Base-by-base conservation (phyloP, 345 rosid genomes). In the Lumnitzera littorea region DNA sequence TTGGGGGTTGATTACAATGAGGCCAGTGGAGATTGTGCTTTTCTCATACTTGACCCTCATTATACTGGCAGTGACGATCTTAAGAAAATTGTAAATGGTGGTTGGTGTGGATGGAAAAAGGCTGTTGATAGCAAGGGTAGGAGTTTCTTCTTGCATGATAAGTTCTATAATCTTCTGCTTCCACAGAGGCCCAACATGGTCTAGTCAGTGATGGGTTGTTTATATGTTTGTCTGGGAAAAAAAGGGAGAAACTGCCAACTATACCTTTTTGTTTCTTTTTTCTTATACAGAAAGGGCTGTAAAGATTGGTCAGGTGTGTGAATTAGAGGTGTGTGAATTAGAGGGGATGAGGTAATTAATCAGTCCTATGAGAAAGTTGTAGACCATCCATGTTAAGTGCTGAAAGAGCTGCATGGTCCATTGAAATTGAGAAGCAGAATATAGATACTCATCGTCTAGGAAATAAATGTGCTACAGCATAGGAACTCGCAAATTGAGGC, bases 21-120 rank as follows among this genome's bases (percentile, higher is more conserved):
- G 76, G 79, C 72, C 17, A 85, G 78, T 0, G 98, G 96, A 50
- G 97, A 89, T 61, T 92, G 87, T 16, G 96, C 88, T 4, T 92
- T 87, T 81, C 82, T 92, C 23, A 92, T 92, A 63, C 82, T 89
- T 16, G 98, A 92, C 78, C 94, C 96, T 16, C 98, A 92, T 63
- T 92, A 85, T 51, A 87, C 88, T 1, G 96, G 98, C 3, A 77
- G 58, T 24, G 94, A 92, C 15, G 98, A 92, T 53, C 84, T 67
- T 63, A 89, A 81, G 91, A 87, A 87, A 76, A 87, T 92, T 13
- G 71, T 82, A 13, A 92, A 89, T 60, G 89, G 96, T 4, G 96
- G 96, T 66, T 89, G 98, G 96, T 87, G 95, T 46, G 89, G 97
- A 13, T 92, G 98, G 96, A 92, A 92, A 62, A 92, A 85, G 54